Base-by-base conservation (phyloP, 192 early-diverging fungal genomes). In the Backusella parvicylindrica region DNA sequence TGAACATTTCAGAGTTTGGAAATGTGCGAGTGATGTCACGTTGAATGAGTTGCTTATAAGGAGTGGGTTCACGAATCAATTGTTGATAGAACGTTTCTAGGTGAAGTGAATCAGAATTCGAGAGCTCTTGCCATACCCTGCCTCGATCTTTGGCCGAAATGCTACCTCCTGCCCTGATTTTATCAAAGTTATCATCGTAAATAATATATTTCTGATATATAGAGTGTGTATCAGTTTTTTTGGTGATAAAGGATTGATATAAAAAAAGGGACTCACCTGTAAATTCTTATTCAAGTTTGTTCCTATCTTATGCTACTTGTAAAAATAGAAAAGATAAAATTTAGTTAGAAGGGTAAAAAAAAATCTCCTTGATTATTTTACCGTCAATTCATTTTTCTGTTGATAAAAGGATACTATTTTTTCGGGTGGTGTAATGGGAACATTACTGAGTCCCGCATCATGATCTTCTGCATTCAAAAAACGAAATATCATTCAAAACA, bases 1-100 rank as follows among this genome's bases (percentile, higher is more conserved):
- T 86, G 72, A 98, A 98, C 84, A 94, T 92, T 16, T 91, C 91
- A 43, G 94, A 88, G 38, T 87, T 84, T 30, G 97, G 97, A 81
- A 97, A 98, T 21, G 97, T 98, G 30, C 97, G 88, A 66, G 93
- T 87, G 32, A 98, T 84, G 81, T 98, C 97, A n/a, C 97, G 88
- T 63, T 92, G 91, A 74, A 98, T 98, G 69, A 96, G 85, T 71
- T 92, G 92, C 79, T 96, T 95, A 79, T 96, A 92, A 35, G 94
- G 89, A 41, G 91, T 92, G 36, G 81, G 72, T 76, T 92, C 90
- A 65, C 80, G 75, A 21, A 97, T 71, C 47, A 98, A 89, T 75
- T 91, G 92, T 30, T 88, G 79, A 81, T 95, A 98, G 35, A 92
- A 86, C 0, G 88, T 86, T 81, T 96, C 95, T 70, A 97, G 82